These are phyloP conservation scores for Ogataea pignaliae DNA, from an alignment of 805 yeast genomes.

Conservation along the genomic window DNA sequence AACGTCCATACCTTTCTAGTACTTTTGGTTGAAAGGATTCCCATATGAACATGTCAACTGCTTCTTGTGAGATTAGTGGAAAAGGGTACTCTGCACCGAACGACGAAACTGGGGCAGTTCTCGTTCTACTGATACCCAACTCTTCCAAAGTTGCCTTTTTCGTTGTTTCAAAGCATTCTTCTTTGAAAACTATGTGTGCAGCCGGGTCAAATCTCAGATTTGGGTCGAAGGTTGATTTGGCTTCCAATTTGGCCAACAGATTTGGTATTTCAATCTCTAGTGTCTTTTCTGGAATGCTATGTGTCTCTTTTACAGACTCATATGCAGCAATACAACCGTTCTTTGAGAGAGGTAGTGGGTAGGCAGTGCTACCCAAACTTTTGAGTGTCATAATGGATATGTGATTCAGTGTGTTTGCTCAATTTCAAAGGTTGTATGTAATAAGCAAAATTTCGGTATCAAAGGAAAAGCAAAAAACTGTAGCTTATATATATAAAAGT, in stretches of 20 bases:
- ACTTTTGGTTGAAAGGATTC: conserved; percentile 43
- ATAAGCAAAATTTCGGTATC: no score
- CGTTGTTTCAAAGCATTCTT: conserved; percentile 32
- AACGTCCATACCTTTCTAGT: conserved; percentile 39
- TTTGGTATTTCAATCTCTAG: conserved; percentile 17
- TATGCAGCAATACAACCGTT: conserved; percentile 18
- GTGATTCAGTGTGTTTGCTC: no score
- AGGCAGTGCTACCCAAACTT: no score
- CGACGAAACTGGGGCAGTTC: conserved; percentile 29
- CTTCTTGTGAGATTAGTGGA: conserved; percentile 55
- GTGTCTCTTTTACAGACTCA: conserved; percentile 12
- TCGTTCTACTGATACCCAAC: conserved; percentile 30
- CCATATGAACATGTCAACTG: conserved; percentile 49
- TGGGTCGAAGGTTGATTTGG: conserved; percentile 25
- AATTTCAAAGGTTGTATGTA: no score
- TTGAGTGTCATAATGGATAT: no score
- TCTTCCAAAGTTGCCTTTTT: conserved; percentile 34
- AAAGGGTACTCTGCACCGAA: conserved; percentile 50
- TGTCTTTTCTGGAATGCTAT: conserved; percentile 21
- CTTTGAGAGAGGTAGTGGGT: conserved; percentile 5
- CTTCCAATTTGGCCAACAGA: conserved; percentile 14
- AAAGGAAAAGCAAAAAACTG: no score
- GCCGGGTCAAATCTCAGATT: conserved; percentile 32
- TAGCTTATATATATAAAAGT: no score
- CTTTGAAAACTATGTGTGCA: conserved; percentile 33